Conservation (phyloP, 2,329 filamentous ascomycete species). For the Diaporthe capsici region DNA sequence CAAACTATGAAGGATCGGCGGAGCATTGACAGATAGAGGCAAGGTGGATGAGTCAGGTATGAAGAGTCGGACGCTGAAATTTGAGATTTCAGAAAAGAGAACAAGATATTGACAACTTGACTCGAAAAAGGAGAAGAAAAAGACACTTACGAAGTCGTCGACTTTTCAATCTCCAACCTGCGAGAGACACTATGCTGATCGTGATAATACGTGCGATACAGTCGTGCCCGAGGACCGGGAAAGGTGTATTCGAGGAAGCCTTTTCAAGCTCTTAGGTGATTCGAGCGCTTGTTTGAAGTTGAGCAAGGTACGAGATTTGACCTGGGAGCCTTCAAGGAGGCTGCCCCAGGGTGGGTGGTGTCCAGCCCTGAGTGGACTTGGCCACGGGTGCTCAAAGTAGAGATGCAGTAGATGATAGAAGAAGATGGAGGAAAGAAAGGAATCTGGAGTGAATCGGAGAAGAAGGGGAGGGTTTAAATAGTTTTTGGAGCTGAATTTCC, state of each 20-base stretch:
- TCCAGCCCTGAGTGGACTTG: background rate
- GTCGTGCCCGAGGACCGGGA: no score
- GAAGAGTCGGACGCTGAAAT: no score
- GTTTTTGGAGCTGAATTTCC: background rate
- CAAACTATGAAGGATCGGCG: background rate
- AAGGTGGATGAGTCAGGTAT: no score
- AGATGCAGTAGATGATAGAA: background rate
- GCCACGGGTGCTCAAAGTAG: background rate
- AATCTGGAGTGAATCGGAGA: fast-evolving
- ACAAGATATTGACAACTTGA: no score
- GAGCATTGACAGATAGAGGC: background rate
- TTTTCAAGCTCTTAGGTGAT: background rate
- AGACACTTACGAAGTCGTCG: no score
- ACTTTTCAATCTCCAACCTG: no score
- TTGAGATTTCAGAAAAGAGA: no score
- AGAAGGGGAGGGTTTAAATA: background rate
- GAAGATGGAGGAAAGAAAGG: background rate
- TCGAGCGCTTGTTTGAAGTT: background rate
- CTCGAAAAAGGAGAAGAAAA: no score
- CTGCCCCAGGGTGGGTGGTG: background rate
- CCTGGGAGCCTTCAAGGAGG: background rate
- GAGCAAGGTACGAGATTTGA: background rate
- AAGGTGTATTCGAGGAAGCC: no score
- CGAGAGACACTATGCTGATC: no score
- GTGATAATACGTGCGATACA: no score